These are phyloP conservation scores for Raphanus sativus DNA, from an alignment of 345 rosid species.

Conservation along the genomic window DNA sequence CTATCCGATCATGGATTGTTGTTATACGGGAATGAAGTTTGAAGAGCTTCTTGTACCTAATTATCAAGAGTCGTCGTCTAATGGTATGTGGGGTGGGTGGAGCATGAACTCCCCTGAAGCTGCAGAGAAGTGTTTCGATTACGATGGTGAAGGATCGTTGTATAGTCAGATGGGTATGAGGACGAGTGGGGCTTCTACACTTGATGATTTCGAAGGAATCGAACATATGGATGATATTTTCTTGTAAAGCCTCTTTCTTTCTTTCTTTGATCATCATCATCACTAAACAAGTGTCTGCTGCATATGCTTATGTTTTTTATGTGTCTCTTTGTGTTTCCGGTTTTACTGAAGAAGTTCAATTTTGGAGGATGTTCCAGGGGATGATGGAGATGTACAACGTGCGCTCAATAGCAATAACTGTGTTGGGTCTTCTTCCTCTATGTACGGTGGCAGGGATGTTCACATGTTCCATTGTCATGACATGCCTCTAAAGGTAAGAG, in stretches of 20 bases:
- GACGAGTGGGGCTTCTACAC: slow-evolving; percentile 36
- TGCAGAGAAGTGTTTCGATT: slow-evolving; percentile 32
- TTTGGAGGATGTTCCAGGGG: slow-evolving; percentile 42
- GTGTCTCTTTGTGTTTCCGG: slow-evolving; percentile 16
- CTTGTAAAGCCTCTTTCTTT: slow-evolving; percentile 53
- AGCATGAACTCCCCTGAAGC: slow-evolving; percentile 34
- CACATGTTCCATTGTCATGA: slow-evolving; percentile 30
- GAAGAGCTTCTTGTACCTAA: slow-evolving; percentile 36
- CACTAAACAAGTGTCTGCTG: not conserved
- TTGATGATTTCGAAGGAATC: slow-evolving; percentile 47
- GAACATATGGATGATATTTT: slow-evolving; percentile 68
- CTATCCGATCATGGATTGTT: slow-evolving; percentile 38
- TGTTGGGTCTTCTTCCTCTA: slow-evolving; percentile 30
- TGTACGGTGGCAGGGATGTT: slow-evolving; percentile 33
- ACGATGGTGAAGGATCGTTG: slow-evolving; percentile 22
- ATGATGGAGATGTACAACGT: slow-evolving; percentile 33
- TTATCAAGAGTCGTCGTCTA: slow-evolving; percentile 33
- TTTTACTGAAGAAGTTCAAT: slow-evolving; percentile 38
- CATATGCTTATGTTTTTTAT: slow-evolving; percentile 21
- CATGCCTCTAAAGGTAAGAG: slow-evolving; percentile 35
- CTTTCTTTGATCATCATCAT: not conserved
- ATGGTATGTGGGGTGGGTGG: slow-evolving; percentile 42
- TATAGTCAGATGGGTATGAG: slow-evolving; percentile 34
- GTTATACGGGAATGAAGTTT: slow-evolving; percentile 24
- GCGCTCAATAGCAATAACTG: slow-evolving; percentile 31